Evolutionary conservation across 805 yeast species (phyloP).

Genomic region (Ogataea corticis): DNA sequence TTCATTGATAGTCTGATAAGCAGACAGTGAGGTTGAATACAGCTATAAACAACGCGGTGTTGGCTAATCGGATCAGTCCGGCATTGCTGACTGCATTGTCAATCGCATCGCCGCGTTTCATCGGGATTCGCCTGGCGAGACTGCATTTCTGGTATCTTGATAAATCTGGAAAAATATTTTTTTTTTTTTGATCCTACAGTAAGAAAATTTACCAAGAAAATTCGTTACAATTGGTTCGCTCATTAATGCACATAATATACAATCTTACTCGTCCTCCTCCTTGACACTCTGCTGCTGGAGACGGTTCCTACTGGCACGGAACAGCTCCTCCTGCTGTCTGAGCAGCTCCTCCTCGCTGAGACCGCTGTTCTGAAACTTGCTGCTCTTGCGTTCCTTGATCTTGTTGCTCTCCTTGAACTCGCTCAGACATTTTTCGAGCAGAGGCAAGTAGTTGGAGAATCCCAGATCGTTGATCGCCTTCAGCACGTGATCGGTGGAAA

Average conservation of each 20-base stretch:
- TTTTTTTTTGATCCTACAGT: too few species aligned
- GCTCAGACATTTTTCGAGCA: constrained; percentile 72
- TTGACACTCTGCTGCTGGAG: constrained; percentile 31
- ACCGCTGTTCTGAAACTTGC: constrained; percentile 92
- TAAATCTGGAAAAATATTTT: too few species aligned
- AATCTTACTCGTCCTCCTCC: constrained; percentile 14
- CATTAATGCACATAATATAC: constrained; percentile 7
- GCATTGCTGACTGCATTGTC: too few species aligned
- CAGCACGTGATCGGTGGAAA: constrained; percentile 93
- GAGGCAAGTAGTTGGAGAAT: constrained; percentile 79
- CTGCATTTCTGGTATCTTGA: too few species aligned
- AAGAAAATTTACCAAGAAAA: too few species aligned
- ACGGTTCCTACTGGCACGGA: constrained; percentile 49
- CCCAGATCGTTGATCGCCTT: constrained; percentile 87
- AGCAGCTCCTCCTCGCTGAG: constrained; percentile 88
- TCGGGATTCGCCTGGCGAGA: too few species aligned
- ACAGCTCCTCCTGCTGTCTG: constrained; percentile 89
- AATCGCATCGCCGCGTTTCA: too few species aligned
- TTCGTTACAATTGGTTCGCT: background rate
- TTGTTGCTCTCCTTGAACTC: constrained; percentile 89
- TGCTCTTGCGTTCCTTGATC: constrained; percentile 86
- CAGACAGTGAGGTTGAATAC: constrained; percentile 11
- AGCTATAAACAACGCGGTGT: too few species aligned
- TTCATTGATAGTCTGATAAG: constrained; percentile 19
- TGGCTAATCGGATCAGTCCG: too few species aligned